phyloP scores from a whole-genome alignment of 441 rosid species.

The Populus tomentosa region DNA sequence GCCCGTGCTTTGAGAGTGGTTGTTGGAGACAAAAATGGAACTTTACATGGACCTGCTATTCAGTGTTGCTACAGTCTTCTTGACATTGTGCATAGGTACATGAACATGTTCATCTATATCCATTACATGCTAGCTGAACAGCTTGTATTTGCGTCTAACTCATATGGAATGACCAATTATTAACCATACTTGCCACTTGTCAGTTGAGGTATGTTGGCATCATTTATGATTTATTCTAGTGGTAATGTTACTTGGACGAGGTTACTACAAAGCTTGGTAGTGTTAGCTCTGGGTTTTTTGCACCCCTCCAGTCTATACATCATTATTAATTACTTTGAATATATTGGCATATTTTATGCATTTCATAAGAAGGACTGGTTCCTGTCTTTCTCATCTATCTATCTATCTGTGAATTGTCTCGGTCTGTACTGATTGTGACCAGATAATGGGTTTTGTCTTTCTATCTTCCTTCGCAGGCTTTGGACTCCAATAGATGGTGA shows the following conservation, averaged over 20 bases:
- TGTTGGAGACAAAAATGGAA: slow-evolving; percentile 72
- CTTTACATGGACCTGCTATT: slow-evolving; percentile 68
- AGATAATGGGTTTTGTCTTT: background rate
- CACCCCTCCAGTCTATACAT: too few species aligned
- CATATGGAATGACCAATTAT: too few species aligned
- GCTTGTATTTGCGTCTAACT: background rate
- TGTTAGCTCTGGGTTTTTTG: background rate
- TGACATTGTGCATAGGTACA: slow-evolving; percentile 57
- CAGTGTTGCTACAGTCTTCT: slow-evolving; percentile 73
- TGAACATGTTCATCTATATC: slow-evolving; percentile 1
- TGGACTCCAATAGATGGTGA: slow-evolving; percentile 84
- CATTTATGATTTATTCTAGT: too few species aligned
- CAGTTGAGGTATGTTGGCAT: too few species aligned
- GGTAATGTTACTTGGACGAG: too few species aligned
- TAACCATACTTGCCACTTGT: too few species aligned
- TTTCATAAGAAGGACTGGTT: background rate
- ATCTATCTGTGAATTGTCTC: background rate
- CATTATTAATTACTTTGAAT: too few species aligned
- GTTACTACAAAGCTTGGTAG: background rate
- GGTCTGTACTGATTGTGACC: background rate
- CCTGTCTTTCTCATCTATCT: background rate
- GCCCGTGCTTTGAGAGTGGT: slow-evolving; percentile 76
- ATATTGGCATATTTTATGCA: background rate
- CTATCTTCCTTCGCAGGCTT: slow-evolving; percentile 42
- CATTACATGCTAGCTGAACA: background rate